phyloP scores from a whole-genome alignment of 495 filamentous ascomycete species.

The Penicillium daleae region DNA sequence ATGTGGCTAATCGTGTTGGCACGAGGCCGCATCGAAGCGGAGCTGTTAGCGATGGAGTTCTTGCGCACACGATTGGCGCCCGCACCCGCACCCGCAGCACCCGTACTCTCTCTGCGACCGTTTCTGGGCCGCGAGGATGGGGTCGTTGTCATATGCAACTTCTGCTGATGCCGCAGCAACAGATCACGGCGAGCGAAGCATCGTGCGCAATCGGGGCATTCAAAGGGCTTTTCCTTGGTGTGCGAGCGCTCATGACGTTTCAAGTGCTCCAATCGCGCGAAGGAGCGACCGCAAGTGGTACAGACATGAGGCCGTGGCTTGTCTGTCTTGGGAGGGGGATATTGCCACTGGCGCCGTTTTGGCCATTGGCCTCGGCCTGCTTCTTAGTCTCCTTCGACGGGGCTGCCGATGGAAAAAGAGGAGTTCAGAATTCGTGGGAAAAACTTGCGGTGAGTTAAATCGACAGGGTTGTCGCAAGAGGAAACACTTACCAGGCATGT shows the following conservation, averaged over 20 bases:
- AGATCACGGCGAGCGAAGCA: slow-evolving; percentile 96
- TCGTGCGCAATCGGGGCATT: slow-evolving; percentile 91
- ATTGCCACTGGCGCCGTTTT: slow-evolving; percentile 33
- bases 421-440: slow-evolving; percentile 29
- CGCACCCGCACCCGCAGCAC: slow-evolving; percentile 64
- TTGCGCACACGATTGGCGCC: slow-evolving; percentile 80
- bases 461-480: slow-evolving; percentile 2
- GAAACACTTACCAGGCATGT: slow-evolving; percentile 49
- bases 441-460: slow-evolving; percentile 5
- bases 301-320: slow-evolving; percentile 96
- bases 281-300: slow-evolving; percentile 88
- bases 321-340: slow-evolving; percentile 88
- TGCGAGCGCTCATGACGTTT: slow-evolving; percentile 98
- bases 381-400: slow-evolving; percentile 39
- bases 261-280: slow-evolving; percentile 93
- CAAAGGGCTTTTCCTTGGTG: slow-evolving; percentile 99
- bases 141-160: slow-evolving; percentile 95
- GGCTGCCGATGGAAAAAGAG: slow-evolving; percentile 18
- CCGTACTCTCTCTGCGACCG: slow-evolving; percentile 79
- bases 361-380: slow-evolving; percentile 38
- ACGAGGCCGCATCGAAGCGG: slow-evolving; percentile 76
- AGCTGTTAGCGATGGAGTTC: slow-evolving; percentile 77
- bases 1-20: slow-evolving; percentile 98
- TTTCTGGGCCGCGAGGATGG: slow-evolving; percentile 86
- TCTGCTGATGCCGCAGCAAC: slow-evolving; percentile 95